These are phyloP conservation scores for Leccinum variabile DNA, from an alignment of 1,284 basidiomycete genomes.

Conservation along the genomic window DNA sequence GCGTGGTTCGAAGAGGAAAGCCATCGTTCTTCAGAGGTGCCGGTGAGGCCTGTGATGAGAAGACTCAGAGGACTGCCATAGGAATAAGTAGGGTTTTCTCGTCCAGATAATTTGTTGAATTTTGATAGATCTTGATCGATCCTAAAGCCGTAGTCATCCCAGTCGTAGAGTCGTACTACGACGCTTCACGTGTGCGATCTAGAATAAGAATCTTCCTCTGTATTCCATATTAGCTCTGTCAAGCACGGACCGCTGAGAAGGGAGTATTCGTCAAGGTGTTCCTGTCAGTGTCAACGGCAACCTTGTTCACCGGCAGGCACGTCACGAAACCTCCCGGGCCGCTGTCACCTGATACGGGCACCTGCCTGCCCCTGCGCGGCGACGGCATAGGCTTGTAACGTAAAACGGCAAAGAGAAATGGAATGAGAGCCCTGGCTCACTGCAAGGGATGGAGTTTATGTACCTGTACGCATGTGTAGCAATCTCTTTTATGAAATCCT, in stretches of 20 bases:
- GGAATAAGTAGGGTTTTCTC: background rate
- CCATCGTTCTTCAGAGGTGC: background rate
- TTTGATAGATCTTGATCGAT: background rate
- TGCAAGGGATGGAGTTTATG: background rate
- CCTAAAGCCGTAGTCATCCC: background rate
- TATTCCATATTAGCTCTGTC: background rate
- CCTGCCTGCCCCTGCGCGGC: background rate
- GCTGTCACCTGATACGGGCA: background rate
- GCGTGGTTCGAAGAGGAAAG: background rate
- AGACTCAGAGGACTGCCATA: background rate
- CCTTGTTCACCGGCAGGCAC: background rate
- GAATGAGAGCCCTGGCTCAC: background rate
- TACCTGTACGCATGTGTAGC: background rate
- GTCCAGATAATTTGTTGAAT: background rate
- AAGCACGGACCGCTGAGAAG: background rate
- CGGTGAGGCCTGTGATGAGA: background rate
- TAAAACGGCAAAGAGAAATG: background rate
- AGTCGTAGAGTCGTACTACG: background rate
- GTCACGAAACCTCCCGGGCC: background rate
- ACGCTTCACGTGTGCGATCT: background rate
- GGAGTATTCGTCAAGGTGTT: background rate
- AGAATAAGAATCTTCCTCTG: background rate
- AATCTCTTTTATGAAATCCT: background rate
- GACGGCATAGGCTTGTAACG: background rate
- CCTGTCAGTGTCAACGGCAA: background rate